Base-by-base conservation (phyloP, 441 rosid genomes). In the Macaranga tanarius region DNA sequence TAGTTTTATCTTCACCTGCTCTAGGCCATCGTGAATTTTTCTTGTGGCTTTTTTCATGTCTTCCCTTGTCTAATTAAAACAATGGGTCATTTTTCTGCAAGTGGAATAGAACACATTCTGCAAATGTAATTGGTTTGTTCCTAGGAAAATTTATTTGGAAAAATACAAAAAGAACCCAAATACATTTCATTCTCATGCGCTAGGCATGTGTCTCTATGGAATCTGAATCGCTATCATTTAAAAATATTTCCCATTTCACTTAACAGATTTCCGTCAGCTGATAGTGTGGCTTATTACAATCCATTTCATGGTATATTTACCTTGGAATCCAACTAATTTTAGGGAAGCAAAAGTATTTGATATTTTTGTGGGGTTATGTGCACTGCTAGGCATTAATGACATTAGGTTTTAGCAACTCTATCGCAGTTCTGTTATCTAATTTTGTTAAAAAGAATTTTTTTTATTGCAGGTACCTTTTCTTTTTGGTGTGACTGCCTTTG, bases 381-480 rank as follows among this genome's bases (percentile, higher is more conserved):
- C 38, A 34, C 38, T 5, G 38, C 38, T 34, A 34, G 38, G 38
- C 6, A 7, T 34, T 34, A 34, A 34, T 34, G 6, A 34, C 38
- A 34, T 34, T 34, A 34, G 44, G 8, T 54, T 22, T 38, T 10
- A 54, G 55, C n/a, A 52, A 52, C 23, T 52, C 1, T 9, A 1
- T 17, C 16, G n/a, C 42, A 11, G 26, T 62, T 40, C 38, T 56
- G 12, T 44, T 0, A 22, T 54, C 60, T 54, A 23, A 31, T 62
- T n/a, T 19, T 58, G 57, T 54, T 65, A 8, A 73, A 75, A 66
- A 60, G 10, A 19, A 57, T 69, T 57, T 61, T 4, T 76, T 45
- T 59, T 44, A 57, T 71, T 84, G 74, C 84, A 95, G 98, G 99
- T 95, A 47, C 99, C 99, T 15, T 95, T 95, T 85, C 99, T 95